Evolutionary conservation across 2,329 filamentous ascomycete species (phyloP), one percentile per base, ranked within the genome.

Genomic region (Stagonosporopsis rhizophila): DNA sequence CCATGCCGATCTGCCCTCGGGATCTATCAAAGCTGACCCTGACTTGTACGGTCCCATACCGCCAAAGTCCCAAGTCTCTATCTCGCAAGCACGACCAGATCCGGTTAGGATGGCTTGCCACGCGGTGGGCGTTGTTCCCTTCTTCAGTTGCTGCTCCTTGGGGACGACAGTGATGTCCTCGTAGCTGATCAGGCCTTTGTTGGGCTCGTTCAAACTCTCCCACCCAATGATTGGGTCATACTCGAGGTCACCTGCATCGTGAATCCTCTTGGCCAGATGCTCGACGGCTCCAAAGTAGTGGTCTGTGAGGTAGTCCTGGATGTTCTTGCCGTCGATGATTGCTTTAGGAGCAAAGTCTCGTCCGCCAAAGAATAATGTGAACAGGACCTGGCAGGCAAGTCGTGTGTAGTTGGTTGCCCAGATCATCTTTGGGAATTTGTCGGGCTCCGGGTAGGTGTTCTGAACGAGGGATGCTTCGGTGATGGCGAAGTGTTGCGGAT

Each of bases 331-430:
- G 73, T 99, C 88, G 52, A 99, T 94, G 64, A 97, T 90, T 65
- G 94, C 96, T 70, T 96, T 97, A 3, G 96, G 96, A 1, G 95
- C 91, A 80, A 97, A 98, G 68, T 96, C 91, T 61, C 83, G 87
- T 32, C 95, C 95, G 8, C 85, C 93, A 75, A 96, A 99, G 79
- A 96, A 99, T 47, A 98, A 79, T 0, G 94, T 96, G 74, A 97
- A 98, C 65, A 98, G 92, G 41, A 92, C 93, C 64, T 93, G 91
- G 45, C 89, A 90, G 2, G 89, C 93, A 45, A 98, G 82, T 22
- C 95, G 86, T 59, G 87, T 90, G 76, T 99, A 99, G 74, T 99
- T 99, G 47, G 96, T 98, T 15, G 94, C 92, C 95, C 95, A 99
- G 55, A 98, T 94, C 96, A 99, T 99, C 79, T 97, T 98, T 22